Base-by-base conservation (phyloP, 140 eudicot species). In the Oenanthe javanica region DNA sequence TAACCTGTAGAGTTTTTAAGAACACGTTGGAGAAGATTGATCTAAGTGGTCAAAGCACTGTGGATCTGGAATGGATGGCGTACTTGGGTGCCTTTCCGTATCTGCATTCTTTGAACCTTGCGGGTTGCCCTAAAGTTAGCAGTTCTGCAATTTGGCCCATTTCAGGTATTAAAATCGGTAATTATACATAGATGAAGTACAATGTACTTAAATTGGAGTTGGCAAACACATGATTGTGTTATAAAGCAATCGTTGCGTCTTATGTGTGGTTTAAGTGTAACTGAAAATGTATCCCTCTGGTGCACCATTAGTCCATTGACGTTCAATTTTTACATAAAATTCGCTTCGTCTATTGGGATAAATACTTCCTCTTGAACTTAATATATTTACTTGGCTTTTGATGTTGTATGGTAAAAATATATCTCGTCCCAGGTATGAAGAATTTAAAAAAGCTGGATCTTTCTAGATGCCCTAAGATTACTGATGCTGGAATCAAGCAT, bases 61-160 rank as follows among this genome's bases (percentile, higher is more conserved):
- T 92, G 77, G 96, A 95, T 86, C 92, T 95, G 50, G 97, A 95
- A 86, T 95, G 97, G 97, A 92, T 92, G 92, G 99, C 97, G 25
- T 93, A 95, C 86, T 66, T 95, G 38, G 99, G 97, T 19, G 93
- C 92, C 67, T 93, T 92, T 75, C 88, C 75, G 1, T 87, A 86
- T 88, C 87, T 95, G 84, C 75, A 72, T 77, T 88, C 97, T 19
- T 81, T 95, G 80, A 89, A 85, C 69, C 73, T 95, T 66, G 86
- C 96, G 3, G 96, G 85, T 77, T 95, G 99, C 86, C 87, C 82
- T 57, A 86, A 86, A 72, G 84, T 95, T 82, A 89, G 72, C 83
- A 92, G 87, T 82, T 87, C 98, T 42, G 95, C 99, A 75, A 84
- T 95, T 85, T 95, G 98, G 99, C 86, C 89, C 59, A 84, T 95